Evolutionary conservation across 192 early-diverging fungal genomes (phyloP).

Genomic region (Coemansia sp.): DNA sequence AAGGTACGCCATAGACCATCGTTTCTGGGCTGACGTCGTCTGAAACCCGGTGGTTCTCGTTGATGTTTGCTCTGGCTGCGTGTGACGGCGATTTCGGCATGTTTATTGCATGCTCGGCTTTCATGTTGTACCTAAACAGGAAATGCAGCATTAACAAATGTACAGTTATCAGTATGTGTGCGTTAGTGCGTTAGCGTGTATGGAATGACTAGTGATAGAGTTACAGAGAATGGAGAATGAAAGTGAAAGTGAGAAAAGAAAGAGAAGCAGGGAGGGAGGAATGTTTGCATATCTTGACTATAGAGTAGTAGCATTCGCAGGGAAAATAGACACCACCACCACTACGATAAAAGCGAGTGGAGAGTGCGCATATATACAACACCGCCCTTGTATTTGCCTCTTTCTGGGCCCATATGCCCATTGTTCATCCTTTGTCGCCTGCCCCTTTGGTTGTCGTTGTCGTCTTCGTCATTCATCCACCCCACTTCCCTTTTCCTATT

Average conservation of each 20-base stretch:
- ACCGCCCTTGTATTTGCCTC: too few species aligned
- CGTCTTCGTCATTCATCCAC: too few species aligned
- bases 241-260: not conserved
- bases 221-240: not conserved
- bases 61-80: conserved; percentile 4
- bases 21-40: not conserved
- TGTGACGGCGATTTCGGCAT: conserved; percentile 13
- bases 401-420: too few species aligned
- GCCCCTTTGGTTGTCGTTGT: too few species aligned
- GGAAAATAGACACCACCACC: too few species aligned
- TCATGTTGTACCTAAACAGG: conserved; percentile 27
- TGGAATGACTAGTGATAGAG: not conserved
- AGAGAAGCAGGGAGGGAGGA: not conserved
- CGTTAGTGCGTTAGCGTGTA: too few species aligned
- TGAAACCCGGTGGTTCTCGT: not conserved
- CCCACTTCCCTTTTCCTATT: too few species aligned
- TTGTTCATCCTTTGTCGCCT: not conserved
- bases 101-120: conserved; percentile 12
- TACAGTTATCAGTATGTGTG: not conserved
- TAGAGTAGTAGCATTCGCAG: too few species aligned
- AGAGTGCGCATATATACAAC: too few species aligned
- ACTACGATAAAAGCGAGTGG: too few species aligned
- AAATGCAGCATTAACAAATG: conserved; percentile 15
- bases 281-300: not conserved
- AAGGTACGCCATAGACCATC: conserved; percentile 65